A percentile compares a stretch with the other conserved stretches of the same genome.
phyloP scores from a whole-genome alignment of 2,329 filamentous ascomycete species.

The Teratosphaeria nubilosa region DNA sequence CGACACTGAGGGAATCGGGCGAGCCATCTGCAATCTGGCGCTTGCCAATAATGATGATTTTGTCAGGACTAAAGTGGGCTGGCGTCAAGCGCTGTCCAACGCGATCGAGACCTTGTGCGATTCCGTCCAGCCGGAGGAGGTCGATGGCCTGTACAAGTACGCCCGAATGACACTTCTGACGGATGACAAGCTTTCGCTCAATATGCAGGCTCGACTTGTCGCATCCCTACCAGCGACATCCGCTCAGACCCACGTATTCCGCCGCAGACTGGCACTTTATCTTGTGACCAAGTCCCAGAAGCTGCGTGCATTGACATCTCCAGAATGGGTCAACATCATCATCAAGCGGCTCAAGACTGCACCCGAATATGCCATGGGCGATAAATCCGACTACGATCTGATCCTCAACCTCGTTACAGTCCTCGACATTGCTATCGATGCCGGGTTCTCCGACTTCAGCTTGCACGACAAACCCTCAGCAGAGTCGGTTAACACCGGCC shows the following conservation, averaged over 20 bases:
- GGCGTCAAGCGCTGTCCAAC: constrained; percentile 13
- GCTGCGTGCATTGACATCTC: neutral
- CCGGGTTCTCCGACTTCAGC: constrained; percentile 37
- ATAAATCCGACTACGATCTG: constrained; percentile 55
- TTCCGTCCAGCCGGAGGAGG: constrained; percentile 4
- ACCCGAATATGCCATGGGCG: constrained; percentile 43
- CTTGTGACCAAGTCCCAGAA: constrained; percentile 42
- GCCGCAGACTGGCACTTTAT: constrained; percentile 55
- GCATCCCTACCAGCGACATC: constrained; percentile 47
- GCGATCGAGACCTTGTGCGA: constrained; percentile 14
- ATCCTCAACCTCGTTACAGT: constrained; percentile 57
- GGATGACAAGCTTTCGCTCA: constrained; percentile 3
- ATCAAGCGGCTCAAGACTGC: constrained; percentile 11
- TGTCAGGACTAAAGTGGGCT: constrained; percentile 8
- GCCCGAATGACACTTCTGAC: neutral
- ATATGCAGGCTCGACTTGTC: constrained; percentile 48
- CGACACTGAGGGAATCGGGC: neutral
- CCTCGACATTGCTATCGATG: constrained; percentile 66
- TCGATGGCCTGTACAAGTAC: constrained; percentile 2
- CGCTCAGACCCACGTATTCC: constrained; percentile 47
- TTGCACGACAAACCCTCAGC: constrained; percentile 4
- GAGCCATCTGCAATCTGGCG: constrained; percentile 16
- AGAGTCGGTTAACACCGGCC: neutral
- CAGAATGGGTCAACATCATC: constrained; percentile 17
- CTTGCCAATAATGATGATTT: constrained; percentile 19